phyloP scores from a whole-genome alignment of 176 grass and related monocot genomes.

The bread wheat (Triticum aestivum) region IWGSC_CS_RefSeq_v2.1 NC_057799.1:360174564-360175063 shows the following conservation, averaged over 20 bases:
- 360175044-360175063: background rate
- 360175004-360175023: conserved; percentile 35
- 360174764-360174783: background rate
- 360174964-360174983: background rate
- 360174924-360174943: conserved; percentile 53
- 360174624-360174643: background rate
- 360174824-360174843: background rate
- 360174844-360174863: conserved; percentile 19
- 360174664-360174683: background rate
- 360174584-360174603: background rate
- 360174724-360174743: background rate
- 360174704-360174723: background rate
- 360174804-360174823: background rate
- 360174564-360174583: conserved; percentile 5
- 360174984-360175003: conserved; percentile 12
- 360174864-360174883: conserved; percentile 13
- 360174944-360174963: conserved; percentile 16
- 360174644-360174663: background rate
- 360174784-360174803: background rate
- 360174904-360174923: conserved; percentile 60
- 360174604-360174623: background rate
- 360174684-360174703: background rate
- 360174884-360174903: conserved; percentile 45
- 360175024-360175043: background rate
- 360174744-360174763: background rate